Evolutionary conservation across 2,329 filamentous ascomycete genomes (phyloP), one percentile per base, ranked within the genome.

Genomic region (Elsinoe fawcettii): DNA sequence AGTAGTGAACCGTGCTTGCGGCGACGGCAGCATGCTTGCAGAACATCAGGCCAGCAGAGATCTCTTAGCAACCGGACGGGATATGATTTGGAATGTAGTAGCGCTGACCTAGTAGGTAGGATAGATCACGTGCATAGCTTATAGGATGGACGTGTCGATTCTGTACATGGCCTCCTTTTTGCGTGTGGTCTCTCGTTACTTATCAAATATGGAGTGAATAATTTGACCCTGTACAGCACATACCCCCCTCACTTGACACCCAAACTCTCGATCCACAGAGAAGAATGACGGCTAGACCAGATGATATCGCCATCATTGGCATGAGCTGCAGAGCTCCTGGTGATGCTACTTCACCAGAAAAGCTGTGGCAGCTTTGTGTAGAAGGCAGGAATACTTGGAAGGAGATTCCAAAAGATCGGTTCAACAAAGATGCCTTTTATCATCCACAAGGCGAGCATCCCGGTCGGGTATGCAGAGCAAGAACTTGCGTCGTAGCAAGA

Each of bases 381-480:
- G n/a, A 18, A 5, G 39, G 39, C 7, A 25, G 34, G 51, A 44
- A 60, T 61, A 41, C 47, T 63, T 30, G 57, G 36, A 32, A 27
- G 16, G 44, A 60, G 14, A 60, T 66, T 11, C 64, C 65, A 5
- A 54, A 16, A 14, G n/a, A 37, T 59, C 54, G 55, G 7, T 74
- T 69, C 44, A 65, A 73, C 56, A 23, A 65, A 0, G 57, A 67
- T 4, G 62, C 62, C 0, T 66, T 72, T 44, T 64, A 56, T 34
- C 69, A 72, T 55, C 59, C 66, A 2, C 64, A 63, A 2, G 66
- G 67, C 0, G 66, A 67, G 32, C 64, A 0, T 23, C 20, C 8
- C n/a, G 25, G 43, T 30, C 20, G 20, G 5, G 43, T 47, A 47
- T 20, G 39, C n/a, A 14, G n/a, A n/a, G n/a, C n/a, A n/a, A n/a